Percentiles rank a stretch among this genome's conserved stretches.
Evolutionary conservation across 495 filamentous ascomycete species (phyloP).

Genomic region (Rhizodiscina lignyota): DNA sequence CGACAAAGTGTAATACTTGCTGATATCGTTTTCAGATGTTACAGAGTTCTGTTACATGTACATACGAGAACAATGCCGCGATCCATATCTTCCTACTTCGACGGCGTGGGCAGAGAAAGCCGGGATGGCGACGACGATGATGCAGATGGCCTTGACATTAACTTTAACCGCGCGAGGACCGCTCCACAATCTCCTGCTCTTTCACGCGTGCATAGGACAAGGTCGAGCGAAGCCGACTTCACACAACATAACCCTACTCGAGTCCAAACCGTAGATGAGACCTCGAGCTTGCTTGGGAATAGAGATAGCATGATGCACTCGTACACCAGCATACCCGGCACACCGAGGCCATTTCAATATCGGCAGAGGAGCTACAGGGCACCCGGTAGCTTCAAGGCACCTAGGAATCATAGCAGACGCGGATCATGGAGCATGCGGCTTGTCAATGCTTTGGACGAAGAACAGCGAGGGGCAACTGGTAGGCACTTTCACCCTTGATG

Average conservation of each 20-base stretch:
- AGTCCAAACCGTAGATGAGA: conserved; percentile 11
- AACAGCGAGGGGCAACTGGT: conserved; percentile 3
- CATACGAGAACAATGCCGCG: conserved; percentile 7
- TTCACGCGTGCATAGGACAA: not conserved
- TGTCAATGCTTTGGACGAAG: conserved; percentile 15
- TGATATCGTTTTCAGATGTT: too few relatives aligned
- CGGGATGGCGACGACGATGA: conserved; percentile 6
- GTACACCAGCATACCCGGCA: conserved; percentile 13
- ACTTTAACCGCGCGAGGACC: not conserved
- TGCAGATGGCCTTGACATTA: not conserved
- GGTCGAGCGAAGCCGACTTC: conserved; percentile 17
- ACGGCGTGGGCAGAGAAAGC: conserved; percentile 1
- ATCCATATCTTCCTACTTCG: conserved; percentile 10
- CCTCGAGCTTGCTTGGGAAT: conserved; percentile 11
- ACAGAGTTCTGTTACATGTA: too few relatives aligned
- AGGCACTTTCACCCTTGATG: too few relatives aligned
- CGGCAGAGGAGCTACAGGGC: conserved; percentile 12
- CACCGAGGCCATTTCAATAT: conserved; percentile 10
- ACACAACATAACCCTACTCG: conserved; percentile 6
- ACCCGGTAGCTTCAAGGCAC: conserved; percentile 8
- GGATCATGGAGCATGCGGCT: conserved; percentile 19
- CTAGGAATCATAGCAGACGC: conserved; percentile 14
- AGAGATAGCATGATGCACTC: not conserved
- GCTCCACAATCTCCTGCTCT: not conserved
- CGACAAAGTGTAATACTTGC: too few relatives aligned